Evolutionary conservation across 108 stramenopile species (phyloP), one percentile per base, ranked within the genome.

Genomic region (Licmophora abbreviata): DNA sequence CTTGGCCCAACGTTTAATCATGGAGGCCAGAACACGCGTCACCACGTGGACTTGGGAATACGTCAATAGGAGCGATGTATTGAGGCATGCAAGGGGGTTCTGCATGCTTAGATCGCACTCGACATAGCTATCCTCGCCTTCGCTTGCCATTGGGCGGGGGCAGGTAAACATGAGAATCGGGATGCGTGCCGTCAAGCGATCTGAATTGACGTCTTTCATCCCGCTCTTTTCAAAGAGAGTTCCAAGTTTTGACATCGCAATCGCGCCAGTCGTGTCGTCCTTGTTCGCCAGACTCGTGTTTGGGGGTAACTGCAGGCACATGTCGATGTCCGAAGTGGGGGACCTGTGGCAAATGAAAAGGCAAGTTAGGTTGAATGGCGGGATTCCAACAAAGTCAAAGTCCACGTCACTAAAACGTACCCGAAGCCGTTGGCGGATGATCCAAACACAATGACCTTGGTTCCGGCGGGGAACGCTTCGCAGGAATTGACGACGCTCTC

Each of bases 1-100:
- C 68, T 95, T 96, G 21, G 96, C 94, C 96, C 95, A 97, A 15
- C 83, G 73, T 63, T 99, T 99, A 58, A 99, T 77, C 28, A 93
- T 76, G 48, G 86, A 83, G 37, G 94, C 97, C 42, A 99, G 69
- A 20, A 77, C 74, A 20, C 90, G 82, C 15, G 88, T 76, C 4
- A 78, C 74, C 6, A 77, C 79, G 36, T 85, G 85, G 59, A 85
- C 77, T 20, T 66, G 71, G 0, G 87, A 66, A 50, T 95, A 99
- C 15, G 93, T 59, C 36, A 75, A 71, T 17, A 99, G 79, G 22
- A 98, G 68, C 3, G 63, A 59, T 15, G 99, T 99, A 64, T 99
- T 99, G 30, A 89, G 68, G 38, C 95, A 67, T 4, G 99, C 97
- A 21, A 99, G 72, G 3, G 97, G 90, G 59, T 99, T 99, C 62